Evolutionary conservation across 2,329 filamentous ascomycete species (phyloP), one percentile per base, ranked within the genome.

Genomic region (Sordariomycetes sp.): DNA sequence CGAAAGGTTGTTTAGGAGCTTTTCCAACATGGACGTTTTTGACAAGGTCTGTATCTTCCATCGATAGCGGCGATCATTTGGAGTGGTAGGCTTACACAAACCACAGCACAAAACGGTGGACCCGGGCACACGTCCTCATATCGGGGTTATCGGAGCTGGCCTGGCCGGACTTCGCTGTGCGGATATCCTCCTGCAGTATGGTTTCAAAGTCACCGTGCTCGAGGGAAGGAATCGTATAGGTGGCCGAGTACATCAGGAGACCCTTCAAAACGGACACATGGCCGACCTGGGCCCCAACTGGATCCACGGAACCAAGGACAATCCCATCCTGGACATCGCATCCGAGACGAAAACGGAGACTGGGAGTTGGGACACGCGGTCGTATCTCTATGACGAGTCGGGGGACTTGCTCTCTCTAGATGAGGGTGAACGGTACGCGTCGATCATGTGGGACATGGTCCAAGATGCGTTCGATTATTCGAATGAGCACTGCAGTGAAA

Each of bases 201-300:
- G 84, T 17, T 82, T 85, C 63, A 73, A 77, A 45, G 86, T 90
- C 13, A 87, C 85, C 0, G 73, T 90, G 13, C 71, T 89, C 20
- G 86, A 90, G 66, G 87, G 80, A 10, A 76, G 86, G 17, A 69
- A 84, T 64, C 77, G 86, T 7, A 65, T 89, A 45, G 86, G 86
- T 12, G 86, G 86, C 1, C 77, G 86, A 35, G 74, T 87, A 34
- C 70, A 75, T 57, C 80, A 83, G 63, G 68, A 73, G 55, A 67
- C 64, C 24, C 70, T 83, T 3, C 68, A 70, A 13, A 78, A 76
- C 45, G 76, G 76, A 0, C 69, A 72, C 34, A 62, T 74, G 8
- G 74, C 81, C n/a, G 80, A 84, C 61, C 68, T 79, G 35, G 87
- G 87, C 0, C 84, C 86, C n/a, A 90, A 90, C 63, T 90, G 86